These are phyloP conservation scores for Microbotryomycetes sp. DNA, from an alignment of 1,284 basidiomycete genomes.

Conservation along the genomic window DNA sequence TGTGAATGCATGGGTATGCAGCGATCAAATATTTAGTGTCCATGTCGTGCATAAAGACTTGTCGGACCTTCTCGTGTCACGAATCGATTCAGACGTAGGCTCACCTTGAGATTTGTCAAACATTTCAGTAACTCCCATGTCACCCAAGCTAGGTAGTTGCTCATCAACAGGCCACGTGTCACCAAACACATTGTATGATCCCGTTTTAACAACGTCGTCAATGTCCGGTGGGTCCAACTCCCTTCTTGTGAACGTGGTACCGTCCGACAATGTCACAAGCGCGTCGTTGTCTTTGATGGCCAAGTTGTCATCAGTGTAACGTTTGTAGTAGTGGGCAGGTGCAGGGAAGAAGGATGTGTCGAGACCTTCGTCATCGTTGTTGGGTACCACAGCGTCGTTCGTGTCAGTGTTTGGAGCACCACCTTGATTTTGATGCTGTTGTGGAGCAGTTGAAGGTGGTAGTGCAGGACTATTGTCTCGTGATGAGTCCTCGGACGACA, in stretches of 20 bases:
- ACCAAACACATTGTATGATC: conserved; percentile 39
- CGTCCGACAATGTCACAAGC: not conserved
- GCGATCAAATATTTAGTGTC: not conserved
- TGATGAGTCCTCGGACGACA: not conserved
- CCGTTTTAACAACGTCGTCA: conserved; percentile 39
- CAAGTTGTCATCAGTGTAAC: conserved; percentile 38
- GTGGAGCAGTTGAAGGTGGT: too few relatives aligned
- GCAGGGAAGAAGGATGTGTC: conserved; percentile 38
- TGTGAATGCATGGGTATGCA: not conserved
- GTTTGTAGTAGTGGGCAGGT: conserved; percentile 37
- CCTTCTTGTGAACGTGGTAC: conserved; percentile 1
- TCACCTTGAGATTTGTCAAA: conserved; percentile 22
- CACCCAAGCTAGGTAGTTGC: conserved; percentile 35
- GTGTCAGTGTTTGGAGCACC: not conserved
- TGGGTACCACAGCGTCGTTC: not conserved
- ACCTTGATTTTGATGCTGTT: not conserved
- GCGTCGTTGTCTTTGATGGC: conserved; percentile 10
- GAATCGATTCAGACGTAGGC: not conserved
- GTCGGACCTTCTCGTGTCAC: not conserved
- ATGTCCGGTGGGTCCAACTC: conserved; percentile 39
- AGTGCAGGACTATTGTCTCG: not conserved
- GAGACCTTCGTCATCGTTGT: conserved; percentile 5
- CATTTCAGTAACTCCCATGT: conserved; percentile 37
- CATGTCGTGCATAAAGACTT: not conserved
- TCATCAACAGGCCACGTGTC: conserved; percentile 39